Percentiles rank a stretch among this genome's conserved stretches.
Conservation (phyloP, 106 monocot genomes). For the Apostasia shenzhenica region DNA sequence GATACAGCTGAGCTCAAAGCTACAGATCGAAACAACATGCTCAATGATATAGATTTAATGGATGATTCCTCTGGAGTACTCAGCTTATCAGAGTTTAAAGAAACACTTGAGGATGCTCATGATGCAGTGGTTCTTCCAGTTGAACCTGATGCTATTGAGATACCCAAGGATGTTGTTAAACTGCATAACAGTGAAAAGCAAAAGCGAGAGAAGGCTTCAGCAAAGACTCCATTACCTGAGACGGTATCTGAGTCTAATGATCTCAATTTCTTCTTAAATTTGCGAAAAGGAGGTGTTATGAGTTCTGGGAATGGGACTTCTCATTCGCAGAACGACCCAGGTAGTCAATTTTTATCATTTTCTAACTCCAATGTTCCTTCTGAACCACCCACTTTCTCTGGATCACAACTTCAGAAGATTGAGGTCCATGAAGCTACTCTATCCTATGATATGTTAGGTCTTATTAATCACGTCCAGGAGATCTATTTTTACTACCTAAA, state of each 20-base stretch:
- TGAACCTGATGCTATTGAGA: slow-evolving; percentile 11
- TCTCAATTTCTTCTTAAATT: slow-evolving; percentile 62
- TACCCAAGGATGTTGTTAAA: slow-evolving; percentile 8
- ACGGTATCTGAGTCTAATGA: slow-evolving; percentile 56
- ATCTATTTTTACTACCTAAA: slow-evolving; percentile 35
- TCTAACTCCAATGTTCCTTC: slow-evolving; percentile 16
- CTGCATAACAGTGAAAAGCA: slow-evolving; percentile 5
- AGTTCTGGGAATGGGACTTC: slow-evolving; percentile 7
- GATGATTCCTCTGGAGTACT: slow-evolving; percentile 35
- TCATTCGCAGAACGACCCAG: slow-evolving; percentile 9
- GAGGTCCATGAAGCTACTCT: slow-evolving; percentile 40
- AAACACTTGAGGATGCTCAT: slow-evolving; percentile 21
- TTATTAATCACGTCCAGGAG: slow-evolving; percentile 34
- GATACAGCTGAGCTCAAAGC: slow-evolving; percentile 17
- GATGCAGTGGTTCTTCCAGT: slow-evolving; percentile 8
- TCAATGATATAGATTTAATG: slow-evolving; percentile 30
- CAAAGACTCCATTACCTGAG: slow-evolving; percentile 38
- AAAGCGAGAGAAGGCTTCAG: slow-evolving; percentile 12
- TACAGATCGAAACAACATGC: slow-evolving; percentile 3
- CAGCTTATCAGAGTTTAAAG: slow-evolving; percentile 15
- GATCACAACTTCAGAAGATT: slow-evolving; percentile 15
- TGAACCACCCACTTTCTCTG: slow-evolving; percentile 7
- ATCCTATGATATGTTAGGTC: slow-evolving; percentile 29
- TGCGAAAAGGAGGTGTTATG: slow-evolving; percentile 30
- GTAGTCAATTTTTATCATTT: slow-evolving; percentile 4